Base-by-base conservation (phyloP, 2,329 filamentous ascomycete species). In the Ophiostoma tasmaniense region DNA sequence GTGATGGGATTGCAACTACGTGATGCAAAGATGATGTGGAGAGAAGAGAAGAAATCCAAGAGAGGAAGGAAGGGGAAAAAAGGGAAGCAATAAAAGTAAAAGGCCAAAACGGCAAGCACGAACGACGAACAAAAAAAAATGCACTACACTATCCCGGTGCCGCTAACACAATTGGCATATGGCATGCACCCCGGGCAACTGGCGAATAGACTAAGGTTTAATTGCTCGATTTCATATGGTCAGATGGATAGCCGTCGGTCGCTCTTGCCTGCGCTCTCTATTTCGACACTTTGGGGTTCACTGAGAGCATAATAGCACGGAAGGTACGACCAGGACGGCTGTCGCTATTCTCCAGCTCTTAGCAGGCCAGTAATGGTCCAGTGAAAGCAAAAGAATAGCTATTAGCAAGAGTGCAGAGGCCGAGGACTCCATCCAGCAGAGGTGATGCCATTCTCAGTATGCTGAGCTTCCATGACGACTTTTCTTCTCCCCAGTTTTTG, bases 291-390 rank as follows among this genome's bases (percentile, higher is more conserved):
- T 61, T 30, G 65, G 30, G 65, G 25, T 61, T 61, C 25, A 30
- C 14, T 30, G 39, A n/a, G 20, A 45, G 20, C 42, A 20, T 45
- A n/a, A n/a, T 7, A 66, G 68, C 68, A 67, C 66, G 66, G 50
- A 66, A 70, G 66, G 37, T 66, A 28, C 65, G 68, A 39, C 64
- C 69, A 66, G 52, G 67, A 59, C 69, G 69, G 69, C 67, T 70
- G 55, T 70, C 69, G 69, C 69, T 70, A 52, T 66, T n/a, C 50
- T 42, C 55, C 65, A 68, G 42, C 39, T 39, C 50, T 55, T 25
- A 55, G 50, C 10, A 35, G 25, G 42, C 61, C n/a, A 39, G 33
- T 22, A 33, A 52, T 64, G 52, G 68, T 30, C 52, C 64, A 30
- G 52, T 39, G 20, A 65, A 28, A 65, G 64, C 10, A 55, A 55